phyloP scores from a whole-genome alignment of 495 filamentous ascomycete genomes.

The Podospora pseudoanserina region DNA sequence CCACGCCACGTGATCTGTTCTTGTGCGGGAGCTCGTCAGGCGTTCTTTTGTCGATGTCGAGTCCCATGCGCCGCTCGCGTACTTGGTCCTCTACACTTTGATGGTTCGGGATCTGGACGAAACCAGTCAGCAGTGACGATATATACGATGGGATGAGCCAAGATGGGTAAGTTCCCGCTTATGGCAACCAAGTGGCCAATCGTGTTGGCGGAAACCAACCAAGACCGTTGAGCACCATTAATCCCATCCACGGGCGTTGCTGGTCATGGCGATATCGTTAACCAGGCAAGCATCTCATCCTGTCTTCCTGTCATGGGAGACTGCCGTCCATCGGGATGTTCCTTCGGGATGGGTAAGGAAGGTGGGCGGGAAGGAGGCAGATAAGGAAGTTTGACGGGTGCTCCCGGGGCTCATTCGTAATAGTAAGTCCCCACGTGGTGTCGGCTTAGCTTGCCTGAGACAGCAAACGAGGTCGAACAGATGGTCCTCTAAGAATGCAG shows the following conservation, averaged over 20 bases:
- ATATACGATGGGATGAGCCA: neutral
- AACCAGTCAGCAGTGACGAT: neutral
- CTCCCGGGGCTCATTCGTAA: neutral
- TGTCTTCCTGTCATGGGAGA: neutral
- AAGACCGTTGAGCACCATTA: neutral
- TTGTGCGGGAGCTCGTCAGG: neutral
- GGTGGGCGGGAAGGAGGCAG: neutral
- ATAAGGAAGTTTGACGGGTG: neutral
- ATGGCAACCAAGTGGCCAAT: neutral
- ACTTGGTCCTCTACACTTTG: neutral
- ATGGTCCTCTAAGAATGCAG: neutral
- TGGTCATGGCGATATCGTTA: neutral
- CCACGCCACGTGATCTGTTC: neutral
- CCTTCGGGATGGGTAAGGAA: neutral
- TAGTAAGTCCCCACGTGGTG: neutral
- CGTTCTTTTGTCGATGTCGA: neutral
- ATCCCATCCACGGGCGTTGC: neutral
- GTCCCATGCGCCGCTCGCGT: neutral
- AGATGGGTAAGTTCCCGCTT: conserved; percentile 2
- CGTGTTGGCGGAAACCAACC: neutral
- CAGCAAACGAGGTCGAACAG: neutral
- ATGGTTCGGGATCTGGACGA: neutral
- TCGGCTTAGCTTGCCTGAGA: neutral
- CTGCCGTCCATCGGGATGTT: neutral
- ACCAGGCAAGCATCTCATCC: neutral